Conservation (phyloP, 768 basidiomycete species). For the Terana coerulea region DNA sequence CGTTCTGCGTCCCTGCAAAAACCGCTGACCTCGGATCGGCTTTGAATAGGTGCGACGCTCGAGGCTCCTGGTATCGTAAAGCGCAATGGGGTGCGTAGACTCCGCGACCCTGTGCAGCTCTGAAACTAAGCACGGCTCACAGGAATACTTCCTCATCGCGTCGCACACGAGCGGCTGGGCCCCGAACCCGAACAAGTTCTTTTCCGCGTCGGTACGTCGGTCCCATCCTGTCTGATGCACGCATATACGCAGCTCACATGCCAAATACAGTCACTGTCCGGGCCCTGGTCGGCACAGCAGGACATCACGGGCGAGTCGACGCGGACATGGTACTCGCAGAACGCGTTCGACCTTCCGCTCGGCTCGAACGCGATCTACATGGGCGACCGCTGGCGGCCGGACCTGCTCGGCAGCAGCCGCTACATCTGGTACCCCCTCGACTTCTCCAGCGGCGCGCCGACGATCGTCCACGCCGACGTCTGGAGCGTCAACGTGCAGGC, state of each 20-base stretch:
- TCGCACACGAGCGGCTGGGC: slow-evolving; percentile 55
- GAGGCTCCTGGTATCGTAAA: slow-evolving; percentile 63
- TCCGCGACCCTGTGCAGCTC: not conserved
- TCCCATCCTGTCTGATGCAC: not conserved
- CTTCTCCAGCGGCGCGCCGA: slow-evolving; percentile 51
- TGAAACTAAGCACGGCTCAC: not conserved
- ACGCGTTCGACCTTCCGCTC: slow-evolving; percentile 49
- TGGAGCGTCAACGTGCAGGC: slow-evolving; percentile 50
- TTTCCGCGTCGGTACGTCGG: slow-evolving; percentile 47
- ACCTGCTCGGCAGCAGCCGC: slow-evolving; percentile 48
- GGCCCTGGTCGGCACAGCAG: slow-evolving; percentile 52
- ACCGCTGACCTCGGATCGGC: not conserved
- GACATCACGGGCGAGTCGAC: slow-evolving; percentile 51
- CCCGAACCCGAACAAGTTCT: slow-evolving; percentile 60
- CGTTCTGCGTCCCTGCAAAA: not conserved
- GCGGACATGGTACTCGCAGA: slow-evolving; percentile 61
- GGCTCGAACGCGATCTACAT: slow-evolving; percentile 53
- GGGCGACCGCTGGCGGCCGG: slow-evolving; percentile 61
- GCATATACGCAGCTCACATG: not conserved
- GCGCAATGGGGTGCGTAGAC: slow-evolving; percentile 40
- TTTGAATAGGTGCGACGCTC: slow-evolving; percentile 43
- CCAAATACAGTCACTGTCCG: slow-evolving; percentile 41
- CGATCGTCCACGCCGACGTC: slow-evolving; percentile 51
- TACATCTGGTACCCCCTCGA: slow-evolving; percentile 63
- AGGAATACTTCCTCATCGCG: slow-evolving; percentile 57